A percentile compares a stretch with the other conserved stretches of the same genome.
phyloP scores from a whole-genome alignment of 2,329 filamentous ascomycete genomes.

The Arthrobotrys sinensis region DNA sequence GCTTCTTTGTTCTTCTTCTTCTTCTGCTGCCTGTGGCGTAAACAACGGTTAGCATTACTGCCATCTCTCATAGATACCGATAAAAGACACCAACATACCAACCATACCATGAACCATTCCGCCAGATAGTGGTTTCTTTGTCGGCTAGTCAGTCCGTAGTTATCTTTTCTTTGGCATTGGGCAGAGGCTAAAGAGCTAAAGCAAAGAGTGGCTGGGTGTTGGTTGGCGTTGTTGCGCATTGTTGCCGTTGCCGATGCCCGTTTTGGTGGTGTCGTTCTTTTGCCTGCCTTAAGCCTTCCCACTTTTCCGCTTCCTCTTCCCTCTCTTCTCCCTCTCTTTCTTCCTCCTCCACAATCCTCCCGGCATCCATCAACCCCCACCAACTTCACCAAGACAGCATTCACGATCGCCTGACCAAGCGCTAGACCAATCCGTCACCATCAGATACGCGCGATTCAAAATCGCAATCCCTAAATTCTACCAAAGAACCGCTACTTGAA shows the following conservation, averaged over 20 bases:
- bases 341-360: conserved; percentile 44
- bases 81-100: neutral
- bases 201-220: conserved; percentile 18
- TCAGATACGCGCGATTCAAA: conserved; percentile 58
- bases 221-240: conserved; percentile 55
- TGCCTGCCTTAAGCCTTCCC: conserved; percentile 45
- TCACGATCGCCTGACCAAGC: conserved; percentile 39
- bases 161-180: no score
- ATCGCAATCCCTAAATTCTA: conserved; percentile 40
- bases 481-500: conserved; percentile 24
- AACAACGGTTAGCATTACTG: no score
- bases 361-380: conserved; percentile 25
- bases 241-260: conserved; percentile 55
- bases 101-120: no score
- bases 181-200: neutral
- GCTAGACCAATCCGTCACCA: conserved; percentile 13
- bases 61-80: no score
- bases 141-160: neutral
- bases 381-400: conserved; percentile 28
- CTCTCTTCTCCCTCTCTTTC: conserved; percentile 28
- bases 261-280: conserved; percentile 41
- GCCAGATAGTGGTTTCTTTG: neutral
- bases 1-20: conserved; percentile 6
- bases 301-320: conserved; percentile 57
- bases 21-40: neutral